These are phyloP conservation scores for Metschnikowia matae DNA, from an alignment of 805 yeast species.

Conservation along the genomic window DNA sequence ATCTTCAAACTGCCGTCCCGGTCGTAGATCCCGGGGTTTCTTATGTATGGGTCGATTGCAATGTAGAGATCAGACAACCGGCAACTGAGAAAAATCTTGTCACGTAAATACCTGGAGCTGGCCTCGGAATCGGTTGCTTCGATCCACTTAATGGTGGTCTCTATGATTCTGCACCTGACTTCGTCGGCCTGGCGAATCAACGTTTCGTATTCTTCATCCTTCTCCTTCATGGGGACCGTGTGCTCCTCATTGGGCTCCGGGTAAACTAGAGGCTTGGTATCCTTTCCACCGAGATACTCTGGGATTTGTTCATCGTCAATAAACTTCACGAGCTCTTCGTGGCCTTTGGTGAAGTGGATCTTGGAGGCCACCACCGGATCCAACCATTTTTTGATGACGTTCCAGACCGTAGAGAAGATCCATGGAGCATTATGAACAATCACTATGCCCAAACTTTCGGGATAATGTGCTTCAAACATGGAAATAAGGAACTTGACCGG, in stretches of 20 bases:
- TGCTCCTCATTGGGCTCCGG: constrained; percentile 61
- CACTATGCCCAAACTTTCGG: constrained; percentile 83
- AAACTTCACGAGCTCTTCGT: constrained; percentile 61
- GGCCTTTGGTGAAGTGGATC: constrained; percentile 73
- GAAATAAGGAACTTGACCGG: constrained; percentile 87
- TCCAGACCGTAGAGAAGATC: constrained; percentile 95
- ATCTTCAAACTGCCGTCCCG: constrained; percentile 53
- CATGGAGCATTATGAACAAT: constrained; percentile 94
- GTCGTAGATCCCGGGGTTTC: constrained; percentile 78
- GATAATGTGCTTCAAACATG: constrained; percentile 94
- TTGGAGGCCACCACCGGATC: constrained; percentile 96
- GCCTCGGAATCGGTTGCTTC: constrained; percentile 52
- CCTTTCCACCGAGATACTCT: constrained; percentile 69
- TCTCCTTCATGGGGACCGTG: constrained; percentile 18
- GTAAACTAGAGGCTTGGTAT: constrained; percentile 55
- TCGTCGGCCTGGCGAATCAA: constrained; percentile 51
- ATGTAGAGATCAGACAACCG: constrained; percentile 61
- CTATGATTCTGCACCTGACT: constrained; percentile 51
- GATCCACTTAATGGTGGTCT: constrained; percentile 75
- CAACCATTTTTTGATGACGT: constrained; percentile 85
- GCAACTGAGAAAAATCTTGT: constrained; percentile 50
- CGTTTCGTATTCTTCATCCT: constrained; percentile 39
- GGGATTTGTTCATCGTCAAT: constrained; percentile 63
- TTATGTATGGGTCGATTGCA: constrained; percentile 71
- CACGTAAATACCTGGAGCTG: constrained; percentile 46